Evolutionary conservation across 176 grass and related monocot genomes (phyloP).

Genomic region (Metroxylon sagu): DNA sequence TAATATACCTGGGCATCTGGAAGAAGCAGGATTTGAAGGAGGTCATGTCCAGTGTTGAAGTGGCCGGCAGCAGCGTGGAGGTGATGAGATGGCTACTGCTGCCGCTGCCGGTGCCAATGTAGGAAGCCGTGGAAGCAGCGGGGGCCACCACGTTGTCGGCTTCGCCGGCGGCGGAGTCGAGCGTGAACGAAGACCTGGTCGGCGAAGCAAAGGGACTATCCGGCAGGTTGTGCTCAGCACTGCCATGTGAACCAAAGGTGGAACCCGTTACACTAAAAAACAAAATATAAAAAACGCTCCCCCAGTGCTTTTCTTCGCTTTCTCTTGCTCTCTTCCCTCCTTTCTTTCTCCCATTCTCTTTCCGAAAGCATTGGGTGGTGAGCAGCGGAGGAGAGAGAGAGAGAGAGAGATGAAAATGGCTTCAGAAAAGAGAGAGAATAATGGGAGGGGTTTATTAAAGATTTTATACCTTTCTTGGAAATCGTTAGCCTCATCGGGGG

Average conservation of each 20-base stretch:
- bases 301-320: no score
- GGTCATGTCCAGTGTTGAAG: not conserved
- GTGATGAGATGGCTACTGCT: not conserved
- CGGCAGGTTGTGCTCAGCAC: conserved; percentile 4
- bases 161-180: conserved; percentile 8
- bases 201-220: conserved; percentile 14
- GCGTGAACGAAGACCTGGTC: not conserved
- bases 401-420: no score
- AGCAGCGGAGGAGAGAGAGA: no score
- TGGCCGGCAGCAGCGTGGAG: conserved; percentile 1
- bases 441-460: conserved; percentile 3
- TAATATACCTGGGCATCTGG: conserved; percentile 5
- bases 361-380: no score
- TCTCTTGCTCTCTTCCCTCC: no score
- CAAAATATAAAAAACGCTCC: no score
- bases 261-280: no score
- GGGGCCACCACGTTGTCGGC: not conserved
- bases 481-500: not conserved
- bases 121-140: no score
- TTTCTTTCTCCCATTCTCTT: no score
- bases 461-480: conserved; percentile 4
- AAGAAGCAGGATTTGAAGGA: conserved; percentile 7
- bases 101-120: conserved; percentile 2
- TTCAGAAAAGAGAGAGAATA: no score
- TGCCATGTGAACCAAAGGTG: not conserved